phyloP scores from a whole-genome alignment of 169 alveolate genomes.

The Plasmodium falciparum region DNA sequence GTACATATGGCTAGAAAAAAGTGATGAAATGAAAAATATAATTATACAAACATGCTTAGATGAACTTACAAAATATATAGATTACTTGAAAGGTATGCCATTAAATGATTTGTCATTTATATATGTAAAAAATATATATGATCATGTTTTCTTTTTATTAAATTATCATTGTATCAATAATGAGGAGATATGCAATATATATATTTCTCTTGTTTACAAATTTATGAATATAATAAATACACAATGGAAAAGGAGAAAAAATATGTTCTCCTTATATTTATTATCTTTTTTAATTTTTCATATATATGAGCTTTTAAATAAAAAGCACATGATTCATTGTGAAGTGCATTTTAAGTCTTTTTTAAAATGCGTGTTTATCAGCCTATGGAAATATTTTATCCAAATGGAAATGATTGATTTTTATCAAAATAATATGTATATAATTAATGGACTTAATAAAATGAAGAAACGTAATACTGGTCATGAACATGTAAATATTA shows the following conservation, averaged over 20 bases:
- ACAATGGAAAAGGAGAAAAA: not conserved
- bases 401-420: conserved; percentile 5
- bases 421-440: not conserved
- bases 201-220: conserved; percentile 9
- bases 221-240: conserved; percentile 31
- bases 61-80: conserved; percentile 57
- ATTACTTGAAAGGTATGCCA: not conserved
- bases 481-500: too few relatives aligned
- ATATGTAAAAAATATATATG: conserved; percentile 46
- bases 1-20: conserved; percentile 59
- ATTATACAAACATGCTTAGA: conserved; percentile 32
- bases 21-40: conserved; percentile 35
- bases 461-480: too few relatives aligned
- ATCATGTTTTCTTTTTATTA: conserved; percentile 54
- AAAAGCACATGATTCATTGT: conserved; percentile 2
- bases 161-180: conserved; percentile 17
- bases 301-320: conserved; percentile 32
- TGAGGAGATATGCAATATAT: conserved; percentile 29
- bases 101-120: conserved; percentile 34
- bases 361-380: conserved; percentile 13
- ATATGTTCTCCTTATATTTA: conserved; percentile 10
- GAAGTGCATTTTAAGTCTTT: conserved; percentile 8
- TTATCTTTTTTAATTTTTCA: conserved; percentile 29
- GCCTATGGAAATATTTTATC: not conserved
- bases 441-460: not conserved